Evolutionary conservation across 2,329 filamentous ascomycete species (phyloP).

Genomic region (Capronia americana): DNA sequence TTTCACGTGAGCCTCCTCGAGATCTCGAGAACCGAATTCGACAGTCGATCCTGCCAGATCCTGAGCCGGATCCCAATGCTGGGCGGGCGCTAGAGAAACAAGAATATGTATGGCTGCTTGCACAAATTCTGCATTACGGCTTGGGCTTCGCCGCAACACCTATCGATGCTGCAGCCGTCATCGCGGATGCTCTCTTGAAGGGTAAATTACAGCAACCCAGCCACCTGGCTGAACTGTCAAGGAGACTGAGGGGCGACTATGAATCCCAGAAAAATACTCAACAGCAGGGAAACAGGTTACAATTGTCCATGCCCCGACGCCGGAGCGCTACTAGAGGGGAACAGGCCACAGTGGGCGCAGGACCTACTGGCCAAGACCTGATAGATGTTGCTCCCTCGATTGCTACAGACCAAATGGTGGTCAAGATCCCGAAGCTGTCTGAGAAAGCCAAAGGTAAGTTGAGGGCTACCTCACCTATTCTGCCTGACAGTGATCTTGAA

Average conservation of each 20-base stretch:
- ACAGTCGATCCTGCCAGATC: background rate
- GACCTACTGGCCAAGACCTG: background rate
- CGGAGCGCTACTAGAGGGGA: background rate
- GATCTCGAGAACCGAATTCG: slow-evolving; percentile 14
- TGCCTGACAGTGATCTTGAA: background rate
- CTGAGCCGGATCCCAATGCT: slow-evolving; percentile 11
- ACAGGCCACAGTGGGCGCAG: background rate
- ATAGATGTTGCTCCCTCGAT: background rate
- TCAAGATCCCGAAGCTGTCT: background rate
- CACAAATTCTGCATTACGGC: slow-evolving; percentile 16
- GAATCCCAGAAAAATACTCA: background rate
- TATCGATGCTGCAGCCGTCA: slow-evolving; percentile 2
- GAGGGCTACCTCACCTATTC: background rate
- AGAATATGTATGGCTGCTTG: slow-evolving; percentile 12
- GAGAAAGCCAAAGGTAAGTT: background rate
- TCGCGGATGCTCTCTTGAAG: background rate
- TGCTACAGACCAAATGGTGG: background rate
- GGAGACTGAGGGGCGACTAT: background rate
- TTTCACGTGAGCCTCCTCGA: background rate
- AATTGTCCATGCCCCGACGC: background rate
- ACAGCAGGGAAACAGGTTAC: background rate
- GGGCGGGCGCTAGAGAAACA: slow-evolving; percentile 3
- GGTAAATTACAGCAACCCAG: slow-evolving; percentile 7
- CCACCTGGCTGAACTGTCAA: background rate
- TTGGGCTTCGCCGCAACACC: slow-evolving; percentile 8